Evolutionary conservation across 345 rosid genomes (phyloP), one percentile per base, ranked within the genome.

Genomic region (Dipteronia dyeriana): DNA sequence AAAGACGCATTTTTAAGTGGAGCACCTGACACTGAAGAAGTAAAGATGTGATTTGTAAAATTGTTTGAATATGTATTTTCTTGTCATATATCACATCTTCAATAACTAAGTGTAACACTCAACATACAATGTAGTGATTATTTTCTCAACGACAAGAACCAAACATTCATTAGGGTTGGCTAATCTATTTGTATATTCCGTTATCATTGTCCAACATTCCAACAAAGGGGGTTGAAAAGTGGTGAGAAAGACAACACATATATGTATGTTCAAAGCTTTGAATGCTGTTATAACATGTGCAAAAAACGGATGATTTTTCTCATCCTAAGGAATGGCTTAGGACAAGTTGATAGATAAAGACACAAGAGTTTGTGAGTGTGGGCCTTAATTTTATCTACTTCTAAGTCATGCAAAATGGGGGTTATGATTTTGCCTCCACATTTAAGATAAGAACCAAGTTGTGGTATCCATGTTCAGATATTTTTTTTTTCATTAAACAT

Each of bases 361-460:
- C 61, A 68, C 5, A 7, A 38, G 61, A 75, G 64, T 56, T 31
- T 53, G 81, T 66, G 78, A 64, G 1, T 75, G 86, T 83, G 84
- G 90, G 79, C 82, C 87, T 69, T 10, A 23, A 12, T 14, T 87
- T 80, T 75, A 79, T 79, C 83, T 66, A 39, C 53, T 81, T 66
- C 41, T 3, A n/a, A 53, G 74, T 53, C 3, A 59, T 71, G 39
- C 80, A 79, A 70, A 59, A 73, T 79, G 82, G 68, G 13, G 49
- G 81, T 22, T 57, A 74, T 79, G 79, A 81, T 34, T 80, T 80
- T 81, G 62, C 73, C 25, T 65, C 56, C 47, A 34, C 70, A 31
- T 29, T 53, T 54, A 76, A 76, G 84, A 83, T 78, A 74, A 77
- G 83, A 76, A 77, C 38, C 19, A 23, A 65, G 56, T n/a, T 56